Evolutionary conservation across 768 basidiomycete species (phyloP).

Genomic region (Scleroderma bovista): DNA sequence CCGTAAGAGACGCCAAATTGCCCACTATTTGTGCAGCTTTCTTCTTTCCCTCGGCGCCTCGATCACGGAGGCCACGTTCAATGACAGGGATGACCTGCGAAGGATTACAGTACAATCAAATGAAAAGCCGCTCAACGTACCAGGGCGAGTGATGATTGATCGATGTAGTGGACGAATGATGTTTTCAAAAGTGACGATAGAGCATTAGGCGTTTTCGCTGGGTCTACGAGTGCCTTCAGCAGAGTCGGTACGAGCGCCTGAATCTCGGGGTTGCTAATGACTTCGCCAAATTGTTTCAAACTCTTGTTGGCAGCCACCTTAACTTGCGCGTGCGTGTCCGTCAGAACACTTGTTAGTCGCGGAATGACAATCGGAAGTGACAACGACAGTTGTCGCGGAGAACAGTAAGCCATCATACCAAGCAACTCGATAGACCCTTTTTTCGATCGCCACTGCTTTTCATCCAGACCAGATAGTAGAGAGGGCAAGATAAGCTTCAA

Average conservation of each 20-base stretch:
- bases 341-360: slow-evolving; percentile 88
- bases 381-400: slow-evolving; percentile 88
- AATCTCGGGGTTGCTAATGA: slow-evolving; percentile 96
- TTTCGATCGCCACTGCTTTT: slow-evolving; percentile 98
- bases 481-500: slow-evolving; percentile 93
- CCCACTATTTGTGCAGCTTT: slow-evolving; percentile 97
- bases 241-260: slow-evolving; percentile 84
- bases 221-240: slow-evolving; percentile 94
- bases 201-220: slow-evolving; percentile 82
- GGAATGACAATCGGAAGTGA: slow-evolving; percentile 97
- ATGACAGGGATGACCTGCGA: slow-evolving; percentile 86
- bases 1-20: slow-evolving; percentile 88
- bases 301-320: slow-evolving; percentile 89
- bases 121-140: slow-evolving; percentile 37
- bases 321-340: slow-evolving; percentile 97
- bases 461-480: slow-evolving; percentile 84
- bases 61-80: slow-evolving; percentile 86
- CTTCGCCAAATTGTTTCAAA: slow-evolving; percentile 96
- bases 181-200: slow-evolving; percentile 85
- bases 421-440: slow-evolving; percentile 95
- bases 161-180: slow-evolving; percentile 97
- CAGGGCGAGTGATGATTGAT: slow-evolving; percentile 91
- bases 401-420: slow-evolving; percentile 98
- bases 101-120: neutral
- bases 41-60: slow-evolving; percentile 90